Evolutionary conservation across 202 grass and related monocot species (phyloP), one percentile per base, ranked within the genome.

Genomic region (Carex sylvatica): DNA sequence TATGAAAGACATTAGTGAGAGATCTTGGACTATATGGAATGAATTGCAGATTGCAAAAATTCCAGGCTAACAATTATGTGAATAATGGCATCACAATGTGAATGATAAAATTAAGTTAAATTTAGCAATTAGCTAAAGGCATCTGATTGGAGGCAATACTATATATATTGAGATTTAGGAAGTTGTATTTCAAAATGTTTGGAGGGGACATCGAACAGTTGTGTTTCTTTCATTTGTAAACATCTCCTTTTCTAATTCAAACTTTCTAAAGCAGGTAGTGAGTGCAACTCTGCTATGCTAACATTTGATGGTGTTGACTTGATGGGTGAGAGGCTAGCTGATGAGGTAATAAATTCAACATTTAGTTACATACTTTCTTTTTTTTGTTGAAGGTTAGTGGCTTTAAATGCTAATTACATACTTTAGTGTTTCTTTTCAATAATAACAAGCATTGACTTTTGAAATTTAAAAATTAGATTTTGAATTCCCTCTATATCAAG

Each of bases 241-340:
- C 9, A 51, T 54, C 9, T 18, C 12, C 3, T n/a, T 77, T 30
- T 71, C 54, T 81, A 52, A 49, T 65, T 36, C 24, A 46, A n/a
- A 74, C 54, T 70, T 87, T 93, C 75, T 71, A 47, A 28, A 86
- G 67, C 91, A 98, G 95, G 92, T 83, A 98, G 95, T 86, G 82
- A 95, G 66, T 93, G 95, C 72, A 98, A 98, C 85, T 95, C 95
- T 65, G 92, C 89, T 69, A 93, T 86, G 16, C 88, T 95, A 76
- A 98, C 95, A 83, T 98, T 98, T 86, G 95, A 98, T 0, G 95
- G 95, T 74, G 95, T 98, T 83, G 95, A 98, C 79, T 84, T 93
- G 88, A 98, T 98, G 95, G 95, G 95, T 49, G 95, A 98, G 87
- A 93, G 95, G 72, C 84, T 98, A 85, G 92, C 92, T 3, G 85